phyloP scores from a whole-genome alignment of 768 basidiomycete species.

The Lyophyllum shimeji region DNA sequence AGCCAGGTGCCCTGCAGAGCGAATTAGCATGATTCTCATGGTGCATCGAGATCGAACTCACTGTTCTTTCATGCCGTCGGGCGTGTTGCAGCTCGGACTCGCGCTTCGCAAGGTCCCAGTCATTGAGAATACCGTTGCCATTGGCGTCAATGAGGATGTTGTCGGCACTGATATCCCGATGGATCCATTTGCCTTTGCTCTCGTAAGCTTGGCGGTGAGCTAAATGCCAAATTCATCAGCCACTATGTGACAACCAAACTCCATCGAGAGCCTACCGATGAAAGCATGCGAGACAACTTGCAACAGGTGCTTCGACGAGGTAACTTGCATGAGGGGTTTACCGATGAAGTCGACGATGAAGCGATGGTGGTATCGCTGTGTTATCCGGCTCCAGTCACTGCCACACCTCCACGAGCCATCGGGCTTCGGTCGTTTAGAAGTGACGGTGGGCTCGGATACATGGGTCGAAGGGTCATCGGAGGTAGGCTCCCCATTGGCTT shows the following conservation, averaged over 20 bases:
- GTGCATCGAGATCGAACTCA: not conserved
- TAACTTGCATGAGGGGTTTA: slow-evolving; percentile 8
- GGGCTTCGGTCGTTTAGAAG: not conserved
- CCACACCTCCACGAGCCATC: slow-evolving; percentile 16
- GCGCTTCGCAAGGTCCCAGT: slow-evolving; percentile 15
- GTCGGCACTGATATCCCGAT: slow-evolving; percentile 10
- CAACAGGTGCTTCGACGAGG: slow-evolving; percentile 18
- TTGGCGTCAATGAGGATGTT: slow-evolving; percentile 11
- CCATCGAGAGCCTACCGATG: slow-evolving; percentile 13
- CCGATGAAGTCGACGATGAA: slow-evolving; percentile 20
- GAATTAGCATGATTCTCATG: not conserved
- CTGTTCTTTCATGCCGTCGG: slow-evolving; percentile 5
- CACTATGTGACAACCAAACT: not conserved
- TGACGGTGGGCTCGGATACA: too few species aligned
- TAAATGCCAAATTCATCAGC: not conserved
- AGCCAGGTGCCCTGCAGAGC: slow-evolving; percentile 13
- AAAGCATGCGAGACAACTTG: slow-evolving; percentile 22
- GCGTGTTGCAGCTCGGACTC: not conserved
- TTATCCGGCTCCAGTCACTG: not conserved
- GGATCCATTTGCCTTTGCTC: slow-evolving; percentile 2
- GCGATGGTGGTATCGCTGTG: slow-evolving; percentile 20
- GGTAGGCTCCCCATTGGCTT: not conserved
- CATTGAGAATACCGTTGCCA: slow-evolving; percentile 12
- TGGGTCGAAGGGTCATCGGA: not conserved
- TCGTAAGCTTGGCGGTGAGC: slow-evolving; percentile 11